Percentiles rank a stretch among this genome's conserved stretches.
phyloP scores from a whole-genome alignment of 768 basidiomycete genomes.

The Lactifluus echinatus region DNA sequence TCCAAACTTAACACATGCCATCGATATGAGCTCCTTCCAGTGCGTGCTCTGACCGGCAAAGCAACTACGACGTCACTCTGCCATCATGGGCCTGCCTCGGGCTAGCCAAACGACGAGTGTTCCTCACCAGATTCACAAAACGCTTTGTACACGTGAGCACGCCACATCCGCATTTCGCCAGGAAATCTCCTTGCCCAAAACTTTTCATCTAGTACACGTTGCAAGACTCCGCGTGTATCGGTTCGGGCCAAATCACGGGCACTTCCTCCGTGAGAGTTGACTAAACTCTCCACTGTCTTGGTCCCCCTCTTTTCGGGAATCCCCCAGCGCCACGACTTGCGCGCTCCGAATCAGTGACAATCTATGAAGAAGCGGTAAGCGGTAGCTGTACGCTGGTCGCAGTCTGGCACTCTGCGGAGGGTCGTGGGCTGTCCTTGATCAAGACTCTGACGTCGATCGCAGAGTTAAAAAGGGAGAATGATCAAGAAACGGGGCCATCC shows the following conservation, averaged over 20 bases:
- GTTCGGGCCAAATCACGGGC: constrained; percentile 16
- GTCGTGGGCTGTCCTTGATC: constrained; percentile 15
- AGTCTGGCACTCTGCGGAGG: constrained; percentile 6
- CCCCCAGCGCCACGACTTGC: constrained; percentile 17
- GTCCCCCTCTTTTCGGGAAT: background rate
- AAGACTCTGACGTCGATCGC: constrained; percentile 15
- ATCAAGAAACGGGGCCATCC: background rate
- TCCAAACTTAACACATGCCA: constrained; percentile 9
- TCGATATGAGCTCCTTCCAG: constrained; percentile 14
- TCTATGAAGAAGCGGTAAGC: constrained; percentile 16
- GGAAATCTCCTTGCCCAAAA: constrained; percentile 16
- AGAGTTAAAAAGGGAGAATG: background rate
- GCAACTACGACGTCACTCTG: constrained; percentile 13
- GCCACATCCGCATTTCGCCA: constrained; percentile 20
- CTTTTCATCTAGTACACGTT: constrained; percentile 17
- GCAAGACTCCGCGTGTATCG: constrained; percentile 20
- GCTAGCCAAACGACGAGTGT: constrained; percentile 19
- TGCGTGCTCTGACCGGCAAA: constrained; percentile 1
- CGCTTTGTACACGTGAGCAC: constrained; percentile 19
- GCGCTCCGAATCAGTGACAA: constrained; percentile 20
- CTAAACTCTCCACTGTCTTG: constrained; percentile 11
- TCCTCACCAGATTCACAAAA: constrained; percentile 20
- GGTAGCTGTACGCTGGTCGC: constrained; percentile 6
- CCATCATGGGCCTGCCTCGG: constrained; percentile 19
- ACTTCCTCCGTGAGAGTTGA: constrained; percentile 11